Conservation (phyloP, 768 basidiomycete species). For the Crassisporium funariophilum region DNA sequence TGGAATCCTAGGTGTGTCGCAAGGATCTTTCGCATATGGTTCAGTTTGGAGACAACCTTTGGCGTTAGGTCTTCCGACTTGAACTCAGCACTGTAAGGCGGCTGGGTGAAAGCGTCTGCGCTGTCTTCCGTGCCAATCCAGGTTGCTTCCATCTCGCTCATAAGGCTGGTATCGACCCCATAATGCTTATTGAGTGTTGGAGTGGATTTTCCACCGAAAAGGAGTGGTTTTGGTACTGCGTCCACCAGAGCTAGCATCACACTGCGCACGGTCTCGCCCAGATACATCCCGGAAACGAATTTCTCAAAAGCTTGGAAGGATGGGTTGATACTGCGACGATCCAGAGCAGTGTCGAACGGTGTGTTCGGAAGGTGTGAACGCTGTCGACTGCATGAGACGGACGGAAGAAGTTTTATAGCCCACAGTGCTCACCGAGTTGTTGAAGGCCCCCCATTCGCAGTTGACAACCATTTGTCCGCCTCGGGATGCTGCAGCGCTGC, state of each 20-base stretch:
- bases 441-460: constrained; percentile 98
- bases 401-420: neutral
- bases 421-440: constrained; percentile 76
- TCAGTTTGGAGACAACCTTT: constrained; percentile 40
- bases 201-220: constrained; percentile 84
- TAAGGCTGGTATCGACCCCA: constrained; percentile 91
- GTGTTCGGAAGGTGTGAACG: constrained; percentile 85
- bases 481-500: constrained; percentile 55
- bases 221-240: constrained; percentile 64
- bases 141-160: constrained; percentile 80
- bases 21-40: constrained; percentile 61
- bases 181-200: constrained; percentile 82
- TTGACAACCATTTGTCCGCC: constrained; percentile 92
- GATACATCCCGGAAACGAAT: constrained; percentile 98
- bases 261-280: constrained; percentile 91
- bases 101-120: constrained; percentile 31
- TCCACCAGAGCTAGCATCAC: constrained; percentile 83
- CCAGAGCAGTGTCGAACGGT: constrained; percentile 88
- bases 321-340: constrained; percentile 94
- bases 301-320: constrained; percentile 94
- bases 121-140: constrained; percentile 53
- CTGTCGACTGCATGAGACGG: constrained; percentile 44
- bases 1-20: constrained; percentile 62
- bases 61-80: constrained; percentile 33
- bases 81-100: constrained; percentile 37